Conservation (phyloP, 371 early-diverging fungal genomes). For the Dentiscutata heterogama region DNA sequence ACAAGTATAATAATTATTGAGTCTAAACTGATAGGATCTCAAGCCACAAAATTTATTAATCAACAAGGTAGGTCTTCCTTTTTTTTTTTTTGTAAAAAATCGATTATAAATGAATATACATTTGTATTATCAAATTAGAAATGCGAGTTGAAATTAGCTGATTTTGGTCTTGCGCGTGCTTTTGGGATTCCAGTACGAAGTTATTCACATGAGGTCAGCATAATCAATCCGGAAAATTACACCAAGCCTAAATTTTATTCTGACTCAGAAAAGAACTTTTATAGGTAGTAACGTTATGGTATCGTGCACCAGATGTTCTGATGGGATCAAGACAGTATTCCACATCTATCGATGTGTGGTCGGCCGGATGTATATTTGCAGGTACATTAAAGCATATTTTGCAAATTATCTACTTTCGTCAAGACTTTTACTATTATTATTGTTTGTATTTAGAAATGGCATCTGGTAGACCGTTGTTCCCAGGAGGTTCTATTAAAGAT, state of each 20-base stretch:
- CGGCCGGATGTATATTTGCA: slow-evolving; percentile 97
- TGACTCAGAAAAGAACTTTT: slow-evolving; percentile 45
- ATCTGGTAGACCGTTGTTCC: slow-evolving; percentile 95
- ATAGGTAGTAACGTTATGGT: slow-evolving; percentile 91
- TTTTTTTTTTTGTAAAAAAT: background rate
- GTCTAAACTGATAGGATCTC: slow-evolving; percentile 69
- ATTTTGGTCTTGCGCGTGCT: slow-evolving; percentile 98
- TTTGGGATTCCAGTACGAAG: slow-evolving; percentile 97
- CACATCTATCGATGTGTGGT: slow-evolving; percentile 99
- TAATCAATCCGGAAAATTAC: background rate
- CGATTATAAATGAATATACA: background rate
- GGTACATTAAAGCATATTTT: slow-evolving; percentile 58
- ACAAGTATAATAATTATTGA: background rate
- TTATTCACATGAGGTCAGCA: slow-evolving; percentile 96
- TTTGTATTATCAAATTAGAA: slow-evolving; percentile 56
- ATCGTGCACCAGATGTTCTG: slow-evolving; percentile 99
- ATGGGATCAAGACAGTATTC: slow-evolving; percentile 98
- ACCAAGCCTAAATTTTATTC: background rate
- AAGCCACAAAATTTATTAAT: slow-evolving; percentile 87
- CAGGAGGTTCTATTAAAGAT: slow-evolving; percentile 91
- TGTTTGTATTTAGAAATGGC: slow-evolving; percentile 75
- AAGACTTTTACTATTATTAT: background rate
- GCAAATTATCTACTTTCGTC: background rate
- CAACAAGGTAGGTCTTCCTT: slow-evolving; percentile 66
- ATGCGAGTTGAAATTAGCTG: slow-evolving; percentile 94